Evolutionary conservation across 257 asterid species (phyloP).

Genomic region (Forsythia viridissima): DNA sequence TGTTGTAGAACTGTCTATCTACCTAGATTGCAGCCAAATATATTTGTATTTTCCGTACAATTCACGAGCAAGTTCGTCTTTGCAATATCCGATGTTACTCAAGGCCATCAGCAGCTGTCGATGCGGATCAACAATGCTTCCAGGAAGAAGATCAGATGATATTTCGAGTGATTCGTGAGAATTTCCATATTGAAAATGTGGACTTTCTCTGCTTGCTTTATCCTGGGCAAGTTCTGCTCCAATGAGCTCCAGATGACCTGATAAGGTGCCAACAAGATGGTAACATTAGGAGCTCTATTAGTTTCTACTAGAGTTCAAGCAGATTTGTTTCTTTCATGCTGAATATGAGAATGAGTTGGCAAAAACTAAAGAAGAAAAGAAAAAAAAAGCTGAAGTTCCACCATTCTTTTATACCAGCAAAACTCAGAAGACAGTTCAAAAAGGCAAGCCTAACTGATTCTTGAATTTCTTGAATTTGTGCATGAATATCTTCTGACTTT

Average conservation of each 20-base stretch:
- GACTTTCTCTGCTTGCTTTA: constrained; percentile 50
- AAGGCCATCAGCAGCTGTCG: constrained; percentile 87
- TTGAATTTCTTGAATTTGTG: constrained; percentile 85
- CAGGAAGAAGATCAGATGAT: constrained; percentile 72
- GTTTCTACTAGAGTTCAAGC: constrained; percentile 19
- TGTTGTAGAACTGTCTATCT: constrained; percentile 14
- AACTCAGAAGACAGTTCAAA: constrained; percentile 80
- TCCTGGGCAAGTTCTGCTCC: constrained; percentile 64
- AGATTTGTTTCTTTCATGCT: neutral
- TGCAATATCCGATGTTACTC: constrained; percentile 95
- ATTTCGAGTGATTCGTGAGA: constrained; percentile 51
- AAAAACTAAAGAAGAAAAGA: constrained; percentile 5
- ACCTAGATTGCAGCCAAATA: constrained; percentile 85
- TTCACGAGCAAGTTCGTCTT: constrained; percentile 87
- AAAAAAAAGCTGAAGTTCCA: constrained; percentile 12
- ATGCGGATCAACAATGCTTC: constrained; percentile 77
- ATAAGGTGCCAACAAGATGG: constrained; percentile 23
- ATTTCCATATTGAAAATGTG: constrained; percentile 64
- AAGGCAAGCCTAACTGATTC: constrained; percentile 91
- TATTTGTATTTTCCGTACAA: constrained; percentile 63
- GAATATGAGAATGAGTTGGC: neutral
- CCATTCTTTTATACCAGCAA: constrained; percentile 67
- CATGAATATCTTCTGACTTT: constrained; percentile 71
- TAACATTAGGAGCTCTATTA: constrained; percentile 21
- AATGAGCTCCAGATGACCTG: constrained; percentile 79